Percentiles rank a stretch among this genome's conserved stretches.
Evolutionary conservation across 192 early-diverging fungal species (phyloP).

Genomic region (Coemansia sp.): DNA sequence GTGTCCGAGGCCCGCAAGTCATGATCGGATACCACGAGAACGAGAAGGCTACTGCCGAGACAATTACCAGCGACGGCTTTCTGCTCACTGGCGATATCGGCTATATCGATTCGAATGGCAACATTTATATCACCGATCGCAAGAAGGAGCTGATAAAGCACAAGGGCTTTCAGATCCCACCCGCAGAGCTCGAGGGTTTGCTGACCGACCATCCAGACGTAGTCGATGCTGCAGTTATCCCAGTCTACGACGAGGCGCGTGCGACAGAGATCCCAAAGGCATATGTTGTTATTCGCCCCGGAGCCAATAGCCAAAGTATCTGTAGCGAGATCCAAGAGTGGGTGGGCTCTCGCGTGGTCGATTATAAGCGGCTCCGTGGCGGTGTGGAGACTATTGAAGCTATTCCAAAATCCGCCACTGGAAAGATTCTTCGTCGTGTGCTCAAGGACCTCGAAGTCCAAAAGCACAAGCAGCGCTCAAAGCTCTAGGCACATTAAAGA

Average conservation of each 20-base stretch:
- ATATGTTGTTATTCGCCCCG: constrained; percentile 67
- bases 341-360: constrained; percentile 60
- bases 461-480: constrained; percentile 15
- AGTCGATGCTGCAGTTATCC: constrained; percentile 67
- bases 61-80: constrained; percentile 73
- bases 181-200: constrained; percentile 84
- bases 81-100: constrained; percentile 85
- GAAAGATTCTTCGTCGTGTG: constrained; percentile 79
- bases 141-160: constrained; percentile 94
- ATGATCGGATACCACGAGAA: constrained; percentile 89
- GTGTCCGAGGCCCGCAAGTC: constrained; percentile 80
- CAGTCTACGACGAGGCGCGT: constrained; percentile 58
- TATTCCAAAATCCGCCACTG: constrained; percentile 79
- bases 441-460: constrained; percentile 44
- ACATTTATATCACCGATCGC: constrained; percentile 69
- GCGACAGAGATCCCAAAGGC: constrained; percentile 77
- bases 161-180: constrained; percentile 82
- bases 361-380: constrained; percentile 77
- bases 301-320: constrained; percentile 29
- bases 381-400: constrained; percentile 69
- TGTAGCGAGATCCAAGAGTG: constrained; percentile 50
- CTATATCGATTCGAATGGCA: constrained; percentile 60
- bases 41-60: constrained; percentile 66
- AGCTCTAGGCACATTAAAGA: constrained; percentile 7
- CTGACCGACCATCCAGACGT: constrained; percentile 68